Evolutionary conservation across 2,329 filamentous ascomycete species (phyloP), one percentile per base, ranked within the genome.

Genomic region (Plenodomus biglobosus): DNA sequence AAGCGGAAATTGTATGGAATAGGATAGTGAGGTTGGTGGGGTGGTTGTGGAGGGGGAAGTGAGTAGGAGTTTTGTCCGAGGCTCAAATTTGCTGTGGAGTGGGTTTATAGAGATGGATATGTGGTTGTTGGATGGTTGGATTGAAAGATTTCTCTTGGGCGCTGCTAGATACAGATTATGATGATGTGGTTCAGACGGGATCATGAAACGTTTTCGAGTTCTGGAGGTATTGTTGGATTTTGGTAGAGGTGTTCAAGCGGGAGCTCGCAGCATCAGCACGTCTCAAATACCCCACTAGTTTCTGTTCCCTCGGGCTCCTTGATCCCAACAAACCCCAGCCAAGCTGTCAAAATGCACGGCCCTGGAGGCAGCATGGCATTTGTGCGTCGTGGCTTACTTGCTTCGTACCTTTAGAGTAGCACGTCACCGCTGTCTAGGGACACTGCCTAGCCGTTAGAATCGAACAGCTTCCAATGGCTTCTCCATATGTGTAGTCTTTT

Each of bases 331-430:
- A 1, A 39, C 20, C n/a, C 17, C 24, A 17, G 48, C 47, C 54
- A 27, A 58, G 49, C 48, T 61, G 56, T 58, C 54, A 59, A 50
- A 46, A 55, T 55, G 49, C 47, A 52, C 35, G 42, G 38, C 48
- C 34, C 49, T 52, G 50, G 44, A 42, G n/a, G 42, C 44, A 56
- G 52, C 56, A 27, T 58, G 56, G 54, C 48, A 35, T 44, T 50
- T 13, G 53, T 53, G 40, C 38, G n/a, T 16, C 34, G 3, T 19
- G 7, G n/a, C 10, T 36, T 48, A 18, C 54, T 39, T 18, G 38
- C 43, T 41, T 30, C n/a, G 40, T 42, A 8, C 30, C 39, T 40
- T 22, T 17, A 41, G 21, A 8, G 48, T 51, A 21, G 24, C 22
- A 57, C 56, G 50, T 7, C 8, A n/a, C 32, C 36, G 41, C 21